A percentile compares a stretch with the other conserved stretches of the same genome.
Evolutionary conservation across 345 rosid genomes (phyloP).

Genomic region (Cardamine occulta): DNA sequence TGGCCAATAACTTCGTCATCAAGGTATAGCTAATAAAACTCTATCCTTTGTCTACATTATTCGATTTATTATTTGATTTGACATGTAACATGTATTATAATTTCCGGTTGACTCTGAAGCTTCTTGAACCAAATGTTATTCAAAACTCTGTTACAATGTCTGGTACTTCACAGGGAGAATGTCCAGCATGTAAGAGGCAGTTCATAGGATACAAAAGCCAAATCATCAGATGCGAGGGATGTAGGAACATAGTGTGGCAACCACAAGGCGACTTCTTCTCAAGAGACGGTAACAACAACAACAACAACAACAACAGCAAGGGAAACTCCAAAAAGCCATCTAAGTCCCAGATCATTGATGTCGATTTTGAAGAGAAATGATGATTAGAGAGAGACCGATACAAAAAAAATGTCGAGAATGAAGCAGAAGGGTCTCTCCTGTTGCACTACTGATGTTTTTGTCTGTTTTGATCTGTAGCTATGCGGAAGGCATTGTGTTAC

Average conservation of each 20-base stretch:
- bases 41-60: not conserved
- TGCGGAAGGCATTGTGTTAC: not conserved
- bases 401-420: not conserved
- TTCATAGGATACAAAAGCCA: constrained; percentile 87
- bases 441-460: constrained; percentile 16
- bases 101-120: not conserved
- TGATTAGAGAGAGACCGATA: constrained; percentile 8
- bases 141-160: not conserved
- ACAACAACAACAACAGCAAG: constrained; percentile 47
- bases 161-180: constrained; percentile 64
- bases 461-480: constrained; percentile 11
- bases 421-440: constrained; percentile 12
- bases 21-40: constrained; percentile 55
- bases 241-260: constrained; percentile 96
- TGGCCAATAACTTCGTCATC: constrained; percentile 84
- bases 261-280: constrained; percentile 77
- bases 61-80: not conserved
- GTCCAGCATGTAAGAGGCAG: constrained; percentile 91
- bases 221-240: constrained; percentile 67
- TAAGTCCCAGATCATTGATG: constrained; percentile 72
- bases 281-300: constrained; percentile 45
- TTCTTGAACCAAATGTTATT: not conserved
- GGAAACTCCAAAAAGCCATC: constrained; percentile 49
- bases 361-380: constrained; percentile 92
- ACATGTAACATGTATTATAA: not conserved